Evolutionary conservation across 768 basidiomycete genomes (phyloP).

Genomic region (Boletus rubescentipes): DNA sequence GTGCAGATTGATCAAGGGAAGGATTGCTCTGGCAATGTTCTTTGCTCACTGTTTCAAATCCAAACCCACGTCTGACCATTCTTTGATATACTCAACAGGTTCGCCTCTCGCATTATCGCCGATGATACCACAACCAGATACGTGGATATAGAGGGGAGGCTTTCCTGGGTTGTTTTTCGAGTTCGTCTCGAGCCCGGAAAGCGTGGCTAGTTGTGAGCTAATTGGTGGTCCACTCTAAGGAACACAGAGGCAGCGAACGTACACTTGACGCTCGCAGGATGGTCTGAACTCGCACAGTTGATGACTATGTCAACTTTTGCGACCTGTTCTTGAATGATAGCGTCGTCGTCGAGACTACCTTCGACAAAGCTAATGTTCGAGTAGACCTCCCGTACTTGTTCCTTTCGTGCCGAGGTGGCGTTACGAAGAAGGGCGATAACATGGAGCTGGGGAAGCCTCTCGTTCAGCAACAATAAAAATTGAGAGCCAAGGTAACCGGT

Average conservation of each 20-base stretch:
- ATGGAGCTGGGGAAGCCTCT: slow-evolving; percentile 33
- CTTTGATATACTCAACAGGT: slow-evolving; percentile 30
- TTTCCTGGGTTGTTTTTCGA: slow-evolving; percentile 36
- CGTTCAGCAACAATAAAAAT: slow-evolving; percentile 35
- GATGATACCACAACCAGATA: slow-evolving; percentile 41
- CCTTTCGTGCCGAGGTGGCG: slow-evolving; percentile 29
- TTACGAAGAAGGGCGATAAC: slow-evolving; percentile 40
- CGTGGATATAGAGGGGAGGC: slow-evolving; percentile 44
- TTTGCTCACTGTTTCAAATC: slow-evolving; percentile 29
- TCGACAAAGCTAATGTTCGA: slow-evolving; percentile 36
- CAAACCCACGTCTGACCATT: slow-evolving; percentile 40
- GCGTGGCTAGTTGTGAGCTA: slow-evolving; percentile 30
- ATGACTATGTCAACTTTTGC: slow-evolving; percentile 40
- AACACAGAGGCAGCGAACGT: background rate
- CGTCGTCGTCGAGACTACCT: slow-evolving; percentile 38
- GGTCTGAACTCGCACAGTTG: slow-evolving; percentile 42
- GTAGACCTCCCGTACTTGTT: slow-evolving; percentile 33
- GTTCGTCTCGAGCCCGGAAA: slow-evolving; percentile 39
- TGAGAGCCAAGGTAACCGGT: slow-evolving; percentile 46
- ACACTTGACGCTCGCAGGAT: slow-evolving; percentile 36
- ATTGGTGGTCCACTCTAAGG: background rate
- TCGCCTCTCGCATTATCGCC: slow-evolving; percentile 44
- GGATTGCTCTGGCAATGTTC: background rate
- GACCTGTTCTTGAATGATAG: slow-evolving; percentile 36
- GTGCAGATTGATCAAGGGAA: background rate